These are phyloP conservation scores for Antrodiella citrinella DNA, from an alignment of 768 basidiomycete genomes.

Conservation along the genomic window DNA sequence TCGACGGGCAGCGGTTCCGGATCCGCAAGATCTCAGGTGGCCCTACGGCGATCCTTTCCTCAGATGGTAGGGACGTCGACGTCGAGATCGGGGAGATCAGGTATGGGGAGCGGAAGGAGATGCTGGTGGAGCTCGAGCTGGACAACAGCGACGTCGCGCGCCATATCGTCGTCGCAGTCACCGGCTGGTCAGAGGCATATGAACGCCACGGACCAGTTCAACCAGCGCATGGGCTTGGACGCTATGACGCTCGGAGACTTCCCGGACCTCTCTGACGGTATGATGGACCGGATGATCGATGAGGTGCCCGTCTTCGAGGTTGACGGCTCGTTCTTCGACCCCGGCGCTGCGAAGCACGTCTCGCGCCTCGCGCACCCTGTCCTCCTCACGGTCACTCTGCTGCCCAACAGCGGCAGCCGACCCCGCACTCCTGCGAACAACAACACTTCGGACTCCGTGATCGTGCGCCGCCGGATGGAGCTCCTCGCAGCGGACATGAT, in stretches of 20 bases:
- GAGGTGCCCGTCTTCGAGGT: constrained; percentile 96
- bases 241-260: constrained; percentile 63
- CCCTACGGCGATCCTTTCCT: constrained; percentile 74
- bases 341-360: constrained; percentile 72
- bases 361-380: constrained; percentile 89
- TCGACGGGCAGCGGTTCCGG: constrained; percentile 84
- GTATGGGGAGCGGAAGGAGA: constrained; percentile 96
- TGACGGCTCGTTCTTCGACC: constrained; percentile 93
- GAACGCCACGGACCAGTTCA: constrained; percentile 86
- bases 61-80: constrained; percentile 93
- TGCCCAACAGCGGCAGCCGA: constrained; percentile 39
- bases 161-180: constrained; percentile 10
- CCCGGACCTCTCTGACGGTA: constrained; percentile 73
- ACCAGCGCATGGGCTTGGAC: constrained; percentile 79
- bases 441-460: constrained; percentile 67
- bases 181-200: constrained; percentile 27
- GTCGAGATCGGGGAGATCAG: constrained; percentile 90
- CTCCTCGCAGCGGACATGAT: constrained; percentile 96
- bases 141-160: constrained; percentile 54
- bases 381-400: constrained; percentile 86
- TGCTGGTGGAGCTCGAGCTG: constrained; percentile 92
- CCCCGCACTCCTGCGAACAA: constrained; percentile 34
- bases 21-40: constrained; percentile 94
- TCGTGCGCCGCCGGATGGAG: constrained; percentile 94
- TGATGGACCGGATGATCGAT: constrained; percentile 97